Evolutionary conservation across 2,329 filamentous ascomycete genomes (phyloP), one percentile per base, ranked within the genome.

Genomic region (Neofusicoccum sp.): DNA sequence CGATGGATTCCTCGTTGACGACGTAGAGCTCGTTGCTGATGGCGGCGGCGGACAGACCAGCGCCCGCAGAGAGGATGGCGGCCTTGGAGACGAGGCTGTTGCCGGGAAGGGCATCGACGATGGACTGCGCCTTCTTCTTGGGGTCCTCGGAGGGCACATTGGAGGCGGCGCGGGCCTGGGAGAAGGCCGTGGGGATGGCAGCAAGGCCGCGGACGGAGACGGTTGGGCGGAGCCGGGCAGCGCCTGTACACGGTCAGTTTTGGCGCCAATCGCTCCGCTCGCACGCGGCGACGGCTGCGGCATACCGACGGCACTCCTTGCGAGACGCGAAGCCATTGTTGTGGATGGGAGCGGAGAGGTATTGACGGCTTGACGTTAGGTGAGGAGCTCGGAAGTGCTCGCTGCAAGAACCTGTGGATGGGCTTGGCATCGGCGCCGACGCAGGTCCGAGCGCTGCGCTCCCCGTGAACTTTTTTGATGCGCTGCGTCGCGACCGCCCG

Each of bases 1-100:
- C 90, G 75, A 99, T 90, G 66, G 93, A 90, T 84, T 99, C 95
- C 85, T 99, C 95, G 83, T 99, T 99, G 81, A 99, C 85, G 77
- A 99, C 92, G 81, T 97, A 98, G 84, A 98, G 92, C 86, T 99
- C 95, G 82, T 96, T 99, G 88, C 90, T 96, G 81, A 99, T 92
- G 74, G 92, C 95, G 76, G 95, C 96, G 78, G 96, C 86, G 73
- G 90, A 93, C 71, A 96, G 80, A 81, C 90, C 93, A 73, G 95
- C 91, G 67, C 89, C 89, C 71, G 91, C 93, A 75, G 93, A 98
- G 73, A 99, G 89, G 76, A 97, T 93, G 73, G 95, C 95, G 70
- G 91, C 92, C 89, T 99, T 99, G 79, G 91, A 96, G 75, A 96
- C 82, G 67, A 97, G 83, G 75, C 85, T 93, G 86, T 86, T 96